Percentiles rank a stretch among this genome's conserved stretches.
These are phyloP conservation scores for Backusella tarrabulga DNA, from an alignment of 192 early-diverging fungal species.

Conservation along the genomic window DNA sequence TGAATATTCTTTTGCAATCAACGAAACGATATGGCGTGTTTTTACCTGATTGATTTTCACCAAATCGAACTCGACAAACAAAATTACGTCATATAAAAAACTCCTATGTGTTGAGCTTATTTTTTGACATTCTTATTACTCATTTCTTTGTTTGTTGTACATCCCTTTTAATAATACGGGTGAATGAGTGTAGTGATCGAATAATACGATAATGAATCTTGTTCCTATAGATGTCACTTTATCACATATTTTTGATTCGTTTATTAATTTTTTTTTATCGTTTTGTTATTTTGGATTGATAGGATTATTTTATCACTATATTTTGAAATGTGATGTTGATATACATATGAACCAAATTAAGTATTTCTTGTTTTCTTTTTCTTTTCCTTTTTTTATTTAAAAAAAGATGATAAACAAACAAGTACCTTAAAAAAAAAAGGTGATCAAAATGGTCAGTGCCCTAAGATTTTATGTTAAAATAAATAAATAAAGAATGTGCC, in stretches of 20 bases:
- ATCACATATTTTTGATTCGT: neutral
- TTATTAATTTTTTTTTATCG: neutral
- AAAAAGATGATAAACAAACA: neutral
- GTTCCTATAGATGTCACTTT: neutral
- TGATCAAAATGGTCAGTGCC: slow-evolving; percentile 2
- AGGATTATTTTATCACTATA: neutral
- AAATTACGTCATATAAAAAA: neutral
- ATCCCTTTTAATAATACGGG: neutral
- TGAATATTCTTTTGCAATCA: neutral
- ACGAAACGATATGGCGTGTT: neutral
- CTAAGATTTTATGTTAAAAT: neutral
- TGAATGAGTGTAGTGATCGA: neutral
- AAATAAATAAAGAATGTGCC: slow-evolving; percentile 5
- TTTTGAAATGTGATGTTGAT: neutral
- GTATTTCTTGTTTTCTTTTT: neutral
- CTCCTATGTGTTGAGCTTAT: neutral
- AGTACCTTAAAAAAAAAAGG: neutral
- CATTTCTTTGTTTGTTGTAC: neutral
- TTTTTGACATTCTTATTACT: neutral
- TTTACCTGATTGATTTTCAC: too few relatives aligned
- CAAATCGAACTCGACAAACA: neutral
- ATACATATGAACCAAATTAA: neutral
- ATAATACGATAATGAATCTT: neutral
- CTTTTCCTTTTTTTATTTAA: neutral
- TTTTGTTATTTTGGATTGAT: neutral